phyloP scores from a whole-genome alignment of 2,329 filamentous ascomycete genomes.

The Alternaria gansuensis region DNA sequence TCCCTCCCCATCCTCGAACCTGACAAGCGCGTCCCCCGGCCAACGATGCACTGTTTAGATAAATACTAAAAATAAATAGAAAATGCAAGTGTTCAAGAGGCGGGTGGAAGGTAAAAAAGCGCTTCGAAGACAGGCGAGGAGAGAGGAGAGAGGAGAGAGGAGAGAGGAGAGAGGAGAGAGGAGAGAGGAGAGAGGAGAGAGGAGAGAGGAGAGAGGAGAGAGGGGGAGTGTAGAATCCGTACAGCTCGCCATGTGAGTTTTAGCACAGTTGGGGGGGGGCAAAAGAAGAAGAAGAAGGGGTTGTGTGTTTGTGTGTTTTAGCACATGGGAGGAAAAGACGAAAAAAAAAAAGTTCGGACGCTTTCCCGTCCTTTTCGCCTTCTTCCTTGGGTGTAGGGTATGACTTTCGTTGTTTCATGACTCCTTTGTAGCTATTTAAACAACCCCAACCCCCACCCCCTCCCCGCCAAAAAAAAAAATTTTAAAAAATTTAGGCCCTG shows the following conservation, averaged over 20 bases:
- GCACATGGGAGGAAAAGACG: not conserved
- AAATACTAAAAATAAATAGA: conserved; percentile 40
- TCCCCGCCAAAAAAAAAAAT: too few species aligned
- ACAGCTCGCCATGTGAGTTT: conserved; percentile 46
- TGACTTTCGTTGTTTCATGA: too few species aligned
- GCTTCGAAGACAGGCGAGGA: conserved; percentile 53
- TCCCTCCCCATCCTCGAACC: conserved; percentile 56
- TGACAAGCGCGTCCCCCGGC: conserved; percentile 59
- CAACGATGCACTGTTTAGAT: conserved; percentile 59
- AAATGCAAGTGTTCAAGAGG: conserved; percentile 42
- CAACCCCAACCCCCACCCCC: too few species aligned
- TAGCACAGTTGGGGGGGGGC: conserved; percentile 58
- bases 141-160: conserved; percentile 59
- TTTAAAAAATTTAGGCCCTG: too few species aligned
- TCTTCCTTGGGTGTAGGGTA: too few species aligned
- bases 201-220: not conserved
- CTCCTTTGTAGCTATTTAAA: too few species aligned
- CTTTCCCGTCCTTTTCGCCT: too few species aligned
- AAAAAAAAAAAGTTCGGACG: too few species aligned
- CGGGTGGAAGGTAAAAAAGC: conserved; percentile 59
- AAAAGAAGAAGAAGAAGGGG: conserved; percentile 53
- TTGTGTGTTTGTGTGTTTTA: not conserved
- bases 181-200: not conserved
- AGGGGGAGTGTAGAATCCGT: conserved; percentile 56
- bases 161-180: conserved; percentile 58